Base-by-base conservation (phyloP, 2,329 filamentous ascomycete species). In the Exophiala spinifera region DNA sequence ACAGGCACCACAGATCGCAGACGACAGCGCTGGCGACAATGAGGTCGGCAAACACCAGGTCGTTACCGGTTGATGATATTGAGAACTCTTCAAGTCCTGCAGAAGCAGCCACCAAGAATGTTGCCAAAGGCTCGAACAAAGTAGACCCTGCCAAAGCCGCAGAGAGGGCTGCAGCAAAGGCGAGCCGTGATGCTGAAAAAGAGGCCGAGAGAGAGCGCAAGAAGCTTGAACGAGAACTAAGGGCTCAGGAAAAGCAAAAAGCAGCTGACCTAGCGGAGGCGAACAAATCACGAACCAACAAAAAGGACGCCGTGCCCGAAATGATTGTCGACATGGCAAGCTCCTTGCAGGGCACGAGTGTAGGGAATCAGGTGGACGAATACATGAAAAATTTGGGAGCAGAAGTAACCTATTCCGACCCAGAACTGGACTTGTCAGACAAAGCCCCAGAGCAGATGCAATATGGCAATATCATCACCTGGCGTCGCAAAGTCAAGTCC, bases 271-370 rank as follows among this genome's bases (percentile, higher is more conserved):
- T 91, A 19, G 82, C 83, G 2, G 84, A 88, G 59, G 87, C 84
- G 39, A 92, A 92, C 70, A 89, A 86, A 64, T 72, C 85, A 8
- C 83, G 83, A 48, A 83, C 82, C 0, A 84, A 90, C 70, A 90
- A 89, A 71, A 89, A 88, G 62, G 73, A 84, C 0, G 87, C 87
- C 0, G 81, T 84, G 0, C 79, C 79, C 0, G 88, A 94, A 68
- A 92, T 94, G 88, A 85, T 92, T 47, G 77, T 90, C 1, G 82
- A 89, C 62, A 73, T 92, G 20, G 80, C 88, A 0, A 70, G 72
- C 0, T 78, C 77, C 1, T 71, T 92, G 1, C 70, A 79, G 19
- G 69, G 67, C 8, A 68, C 76, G 0, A 72, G 67, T 33, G 63
- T 77, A 7, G 74, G 72, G 1, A 74, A 70, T 31, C 74, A 77